Percentiles rank a stretch among this genome's conserved stretches.
phyloP scores from a whole-genome alignment of 306 rosid genomes.

The Fragaria vesca region DNA sequence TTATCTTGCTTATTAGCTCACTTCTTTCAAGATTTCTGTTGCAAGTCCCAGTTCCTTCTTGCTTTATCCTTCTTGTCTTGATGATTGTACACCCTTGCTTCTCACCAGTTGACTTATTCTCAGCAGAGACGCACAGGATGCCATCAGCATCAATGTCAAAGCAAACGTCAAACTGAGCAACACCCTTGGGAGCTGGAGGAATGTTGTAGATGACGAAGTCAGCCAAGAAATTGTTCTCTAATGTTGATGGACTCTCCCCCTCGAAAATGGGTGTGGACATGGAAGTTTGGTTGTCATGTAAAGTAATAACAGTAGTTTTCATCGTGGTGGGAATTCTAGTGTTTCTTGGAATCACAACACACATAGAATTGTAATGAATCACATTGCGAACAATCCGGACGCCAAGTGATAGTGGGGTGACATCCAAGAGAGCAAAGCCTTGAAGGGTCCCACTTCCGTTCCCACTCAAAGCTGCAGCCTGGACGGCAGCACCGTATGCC shows the following conservation, averaged over 20 bases:
- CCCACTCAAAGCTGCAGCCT: constrained; percentile 12
- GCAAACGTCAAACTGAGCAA: neutral
- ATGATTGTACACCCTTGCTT: neutral
- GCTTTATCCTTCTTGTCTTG: neutral
- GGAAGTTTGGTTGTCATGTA: neutral
- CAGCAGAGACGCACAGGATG: neutral
- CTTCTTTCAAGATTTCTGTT: neutral
- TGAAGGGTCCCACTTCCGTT: neutral
- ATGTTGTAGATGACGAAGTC: rapidly evolving
- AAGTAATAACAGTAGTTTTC: neutral
- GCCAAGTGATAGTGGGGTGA: neutral
- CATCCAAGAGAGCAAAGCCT: neutral
- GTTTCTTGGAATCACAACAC: neutral
- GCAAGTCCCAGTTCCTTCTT: neutral
- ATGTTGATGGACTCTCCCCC: neutral
- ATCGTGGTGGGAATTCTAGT: neutral
- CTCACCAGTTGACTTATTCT: neutral
- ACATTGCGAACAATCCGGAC: neutral
- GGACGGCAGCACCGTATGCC: neutral
- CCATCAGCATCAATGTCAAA: neutral
- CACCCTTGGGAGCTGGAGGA: constrained; percentile 1
- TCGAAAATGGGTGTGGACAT: neutral
- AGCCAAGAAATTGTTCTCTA: neutral
- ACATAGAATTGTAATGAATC: neutral
- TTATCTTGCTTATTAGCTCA: neutral